Conservation (phyloP, 2,329 filamentous ascomycete species). For the Ascochyta lentis region DNA sequence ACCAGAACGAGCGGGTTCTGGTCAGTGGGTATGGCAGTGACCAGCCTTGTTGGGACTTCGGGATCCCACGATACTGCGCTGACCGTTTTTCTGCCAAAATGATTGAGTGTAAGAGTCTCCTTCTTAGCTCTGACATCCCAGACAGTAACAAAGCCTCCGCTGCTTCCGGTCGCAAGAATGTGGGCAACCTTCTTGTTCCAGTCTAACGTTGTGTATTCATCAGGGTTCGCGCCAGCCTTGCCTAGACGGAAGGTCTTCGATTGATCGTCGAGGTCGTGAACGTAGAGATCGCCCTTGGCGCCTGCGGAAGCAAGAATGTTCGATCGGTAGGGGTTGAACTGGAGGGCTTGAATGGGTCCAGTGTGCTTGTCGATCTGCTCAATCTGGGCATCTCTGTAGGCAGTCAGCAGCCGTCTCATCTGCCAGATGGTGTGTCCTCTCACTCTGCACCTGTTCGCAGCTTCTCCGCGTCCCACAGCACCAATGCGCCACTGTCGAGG, state of each 20-base stretch:
- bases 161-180: constrained; percentile 92
- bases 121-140: constrained; percentile 99
- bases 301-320: constrained; percentile 93
- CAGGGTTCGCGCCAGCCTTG: constrained; percentile 83
- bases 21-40: constrained; percentile 91
- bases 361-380: constrained; percentile 89
- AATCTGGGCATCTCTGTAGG: constrained; percentile 73
- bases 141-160: constrained; percentile 93
- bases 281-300: constrained; percentile 92
- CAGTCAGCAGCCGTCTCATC: constrained; percentile 34
- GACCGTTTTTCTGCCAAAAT: constrained; percentile 85
- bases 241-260: constrained; percentile 88
- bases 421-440: constrained; percentile 55
- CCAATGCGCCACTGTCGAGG: constrained; percentile 90
- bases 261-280: constrained; percentile 92
- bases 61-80: constrained; percentile 98
- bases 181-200: constrained; percentile 99
- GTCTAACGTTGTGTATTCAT: constrained; percentile 94
- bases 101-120: constrained; percentile 92
- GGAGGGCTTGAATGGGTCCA: constrained; percentile 89
- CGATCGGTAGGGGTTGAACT: constrained; percentile 93
- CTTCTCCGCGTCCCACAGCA: constrained; percentile 89
- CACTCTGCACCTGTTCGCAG: constrained; percentile 61
- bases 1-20: constrained; percentile 85
- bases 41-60: constrained; percentile 86